These are phyloP conservation scores for Xylariaceae sp. DNA, from an alignment of 2,329 filamentous ascomycete genomes.

Conservation along the genomic window DNA sequence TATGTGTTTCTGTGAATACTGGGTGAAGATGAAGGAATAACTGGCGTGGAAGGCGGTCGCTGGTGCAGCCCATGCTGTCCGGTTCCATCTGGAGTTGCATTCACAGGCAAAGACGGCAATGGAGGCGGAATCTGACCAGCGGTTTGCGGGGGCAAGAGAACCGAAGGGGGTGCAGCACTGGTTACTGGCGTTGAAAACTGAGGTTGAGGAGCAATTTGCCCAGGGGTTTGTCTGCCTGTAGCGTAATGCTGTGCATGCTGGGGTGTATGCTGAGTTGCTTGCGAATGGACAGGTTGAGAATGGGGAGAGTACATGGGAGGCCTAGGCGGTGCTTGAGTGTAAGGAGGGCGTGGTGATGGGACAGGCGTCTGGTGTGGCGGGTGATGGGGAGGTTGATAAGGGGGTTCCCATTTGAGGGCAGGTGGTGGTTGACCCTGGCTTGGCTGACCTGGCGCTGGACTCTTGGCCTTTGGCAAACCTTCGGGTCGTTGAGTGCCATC, in stretches of 20 bases:
- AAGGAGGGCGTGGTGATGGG: conserved; percentile 30
- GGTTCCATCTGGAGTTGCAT: conserved; percentile 30
- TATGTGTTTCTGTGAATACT: conserved; percentile 18
- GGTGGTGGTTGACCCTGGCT: conserved; percentile 30
- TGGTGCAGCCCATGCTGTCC: conserved; percentile 33
- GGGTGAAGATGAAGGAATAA: conserved; percentile 27
- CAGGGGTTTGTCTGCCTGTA: conserved; percentile 23
- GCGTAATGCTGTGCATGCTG: conserved; percentile 22
- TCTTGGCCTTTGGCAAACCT: conserved; percentile 29
- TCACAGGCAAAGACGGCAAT: conserved; percentile 28
- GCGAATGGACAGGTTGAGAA: conserved; percentile 21
- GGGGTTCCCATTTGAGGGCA: conserved; percentile 39
- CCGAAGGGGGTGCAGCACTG: conserved; percentile 27
- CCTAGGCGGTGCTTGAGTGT: conserved; percentile 25
- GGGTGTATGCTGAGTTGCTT: conserved; percentile 4
- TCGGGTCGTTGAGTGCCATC: conserved; percentile 35
- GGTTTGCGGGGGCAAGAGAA: conserved; percentile 31
- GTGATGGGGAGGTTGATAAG: conserved; percentile 32
- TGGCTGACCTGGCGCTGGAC: conserved; percentile 28
- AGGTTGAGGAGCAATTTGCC: conserved; percentile 28
- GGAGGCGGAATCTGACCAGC: conserved; percentile 30
- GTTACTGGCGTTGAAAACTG: conserved; percentile 33
- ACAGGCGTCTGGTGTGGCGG: conserved; percentile 31
- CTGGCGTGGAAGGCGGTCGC: conserved; percentile 27
- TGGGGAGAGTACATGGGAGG: conserved; percentile 28